Evolutionary conservation across 1,139 yeast genomes (phyloP).

Genomic region (Geotrichum cucujoidarum): DNA sequence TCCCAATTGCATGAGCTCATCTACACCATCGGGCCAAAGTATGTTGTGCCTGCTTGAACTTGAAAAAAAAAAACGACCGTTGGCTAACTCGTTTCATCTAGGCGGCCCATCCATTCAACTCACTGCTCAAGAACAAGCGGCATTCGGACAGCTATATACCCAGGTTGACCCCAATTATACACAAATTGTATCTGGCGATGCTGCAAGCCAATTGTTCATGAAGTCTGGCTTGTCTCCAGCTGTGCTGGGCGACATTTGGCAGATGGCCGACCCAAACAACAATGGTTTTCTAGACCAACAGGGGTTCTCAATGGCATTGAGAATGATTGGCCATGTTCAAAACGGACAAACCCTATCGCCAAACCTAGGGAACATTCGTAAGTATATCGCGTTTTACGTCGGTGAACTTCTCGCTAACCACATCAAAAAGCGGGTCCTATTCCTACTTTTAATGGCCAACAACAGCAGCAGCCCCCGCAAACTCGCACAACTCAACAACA

Average conservation of each 20-base stretch:
- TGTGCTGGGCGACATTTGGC: slow-evolving; percentile 88
- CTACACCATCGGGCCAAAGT: slow-evolving; percentile 6
- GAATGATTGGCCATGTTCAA: slow-evolving; percentile 88
- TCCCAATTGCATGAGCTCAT: slow-evolving; percentile 10
- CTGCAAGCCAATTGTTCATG: slow-evolving; percentile 77
- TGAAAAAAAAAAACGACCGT: too few relatives aligned
- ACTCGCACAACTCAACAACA: not conserved
- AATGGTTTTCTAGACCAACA: slow-evolving; percentile 78
- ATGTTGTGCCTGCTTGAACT: not conserved
- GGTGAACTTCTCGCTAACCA: too few relatives aligned
- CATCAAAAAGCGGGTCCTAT: not conserved
- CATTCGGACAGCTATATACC: slow-evolving; percentile 69
- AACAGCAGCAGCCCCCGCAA: not conserved
- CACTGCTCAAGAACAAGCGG: slow-evolving; percentile 71
- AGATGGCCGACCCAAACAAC: slow-evolving; percentile 79
- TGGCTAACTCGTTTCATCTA: not conserved
- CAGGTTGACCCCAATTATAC: slow-evolving; percentile 72
- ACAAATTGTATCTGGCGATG: slow-evolving; percentile 85
- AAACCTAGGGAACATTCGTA: slow-evolving; percentile 44
- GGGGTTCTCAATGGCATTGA: slow-evolving; percentile 80
- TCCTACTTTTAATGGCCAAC: not conserved
- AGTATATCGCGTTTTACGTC: too few relatives aligned
- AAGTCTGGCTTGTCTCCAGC: slow-evolving; percentile 79
- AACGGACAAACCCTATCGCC: slow-evolving; percentile 55
- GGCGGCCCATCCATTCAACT: slow-evolving; percentile 36